Evolutionary conservation across 257 asterid genomes (phyloP).

Genomic region (Plantago elongata): DNA sequence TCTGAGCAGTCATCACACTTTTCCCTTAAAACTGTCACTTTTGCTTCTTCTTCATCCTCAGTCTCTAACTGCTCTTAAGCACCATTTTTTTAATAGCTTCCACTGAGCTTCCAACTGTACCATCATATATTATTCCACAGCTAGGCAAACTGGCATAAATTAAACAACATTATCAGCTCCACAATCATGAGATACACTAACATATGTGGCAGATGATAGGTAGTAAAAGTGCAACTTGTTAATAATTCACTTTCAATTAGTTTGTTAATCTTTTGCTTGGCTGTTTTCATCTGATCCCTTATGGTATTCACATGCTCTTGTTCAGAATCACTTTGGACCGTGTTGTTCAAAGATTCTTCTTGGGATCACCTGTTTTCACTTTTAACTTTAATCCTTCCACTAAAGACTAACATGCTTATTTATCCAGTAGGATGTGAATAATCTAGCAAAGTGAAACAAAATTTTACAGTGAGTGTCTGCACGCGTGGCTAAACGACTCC

Average conservation of each 20-base stretch:
- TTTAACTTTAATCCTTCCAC: neutral
- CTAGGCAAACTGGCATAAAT: slow-evolving; percentile 58
- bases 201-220: neutral
- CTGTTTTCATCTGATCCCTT: slow-evolving; percentile 27
- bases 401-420: slow-evolving; percentile 3
- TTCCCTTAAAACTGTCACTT: slow-evolving; percentile 24
- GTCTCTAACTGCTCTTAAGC: slow-evolving; percentile 24
- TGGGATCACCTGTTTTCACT: slow-evolving; percentile 4
- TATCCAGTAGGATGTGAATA: neutral
- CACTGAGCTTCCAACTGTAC: slow-evolving; percentile 23
- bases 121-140: slow-evolving; percentile 57
- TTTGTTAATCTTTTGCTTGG: slow-evolving; percentile 2
- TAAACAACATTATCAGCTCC: slow-evolving; percentile 24
- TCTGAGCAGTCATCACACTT: slow-evolving; percentile 60
- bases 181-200: slow-evolving; percentile 8
- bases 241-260: slow-evolving; percentile 1
- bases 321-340: slow-evolving; percentile 31
- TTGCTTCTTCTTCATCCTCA: slow-evolving; percentile 13
- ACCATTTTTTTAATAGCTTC: slow-evolving; percentile 24
- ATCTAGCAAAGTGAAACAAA: neutral
- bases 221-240: slow-evolving; percentile 11
- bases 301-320: slow-evolving; percentile 38
- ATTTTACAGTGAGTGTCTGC: no score
- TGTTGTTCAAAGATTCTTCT: slow-evolving; percentile 36
- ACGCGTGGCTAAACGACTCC: no score